A percentile compares a stretch with the other conserved stretches of the same genome.
Conservation (phyloP, 1,284 basidiomycete species). For the Pholiota adiposa region DNA sequence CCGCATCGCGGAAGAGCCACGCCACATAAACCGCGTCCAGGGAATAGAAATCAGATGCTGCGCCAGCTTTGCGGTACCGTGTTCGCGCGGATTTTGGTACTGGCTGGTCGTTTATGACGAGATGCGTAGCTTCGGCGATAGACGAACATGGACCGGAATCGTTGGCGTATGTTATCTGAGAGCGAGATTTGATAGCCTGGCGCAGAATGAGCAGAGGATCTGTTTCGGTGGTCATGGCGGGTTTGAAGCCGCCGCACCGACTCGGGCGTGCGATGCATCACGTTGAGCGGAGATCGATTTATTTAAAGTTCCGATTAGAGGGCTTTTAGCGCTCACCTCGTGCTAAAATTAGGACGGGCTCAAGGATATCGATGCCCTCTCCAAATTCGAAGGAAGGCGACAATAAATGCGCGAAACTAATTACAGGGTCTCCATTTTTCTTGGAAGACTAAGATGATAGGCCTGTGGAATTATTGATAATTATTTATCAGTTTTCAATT, state of each 20-base stretch:
- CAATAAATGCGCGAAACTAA: too few species aligned
- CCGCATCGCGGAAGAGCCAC: constrained; percentile 74
- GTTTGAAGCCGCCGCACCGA: neutral
- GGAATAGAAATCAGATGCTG: constrained; percentile 70
- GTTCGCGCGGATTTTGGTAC: constrained; percentile 77
- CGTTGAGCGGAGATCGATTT: constrained; percentile 2
- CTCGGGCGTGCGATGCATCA: neutral
- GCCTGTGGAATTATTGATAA: too few species aligned
- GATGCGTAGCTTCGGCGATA: constrained; percentile 62
- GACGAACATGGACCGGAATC: constrained; percentile 49
- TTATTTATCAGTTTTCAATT: too few species aligned
- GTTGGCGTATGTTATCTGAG: constrained; percentile 54
- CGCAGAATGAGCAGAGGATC: constrained; percentile 63
- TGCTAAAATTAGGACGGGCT: neutral
- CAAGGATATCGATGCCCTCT: too few species aligned
- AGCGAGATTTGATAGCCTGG: constrained; percentile 58
- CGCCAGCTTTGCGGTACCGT: constrained; percentile 67
- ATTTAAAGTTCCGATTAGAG: neutral
- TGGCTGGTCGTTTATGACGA: constrained; percentile 59
- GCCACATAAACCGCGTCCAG: constrained; percentile 83
- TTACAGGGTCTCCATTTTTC: too few species aligned
- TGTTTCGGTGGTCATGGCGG: constrained; percentile 33
- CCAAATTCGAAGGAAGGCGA: too few species aligned
- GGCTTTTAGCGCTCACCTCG: neutral
- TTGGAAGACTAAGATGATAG: too few species aligned